Base-by-base conservation (phyloP, 2,329 filamentous ascomycete species). In the Aspergillus fischeri region DNA sequence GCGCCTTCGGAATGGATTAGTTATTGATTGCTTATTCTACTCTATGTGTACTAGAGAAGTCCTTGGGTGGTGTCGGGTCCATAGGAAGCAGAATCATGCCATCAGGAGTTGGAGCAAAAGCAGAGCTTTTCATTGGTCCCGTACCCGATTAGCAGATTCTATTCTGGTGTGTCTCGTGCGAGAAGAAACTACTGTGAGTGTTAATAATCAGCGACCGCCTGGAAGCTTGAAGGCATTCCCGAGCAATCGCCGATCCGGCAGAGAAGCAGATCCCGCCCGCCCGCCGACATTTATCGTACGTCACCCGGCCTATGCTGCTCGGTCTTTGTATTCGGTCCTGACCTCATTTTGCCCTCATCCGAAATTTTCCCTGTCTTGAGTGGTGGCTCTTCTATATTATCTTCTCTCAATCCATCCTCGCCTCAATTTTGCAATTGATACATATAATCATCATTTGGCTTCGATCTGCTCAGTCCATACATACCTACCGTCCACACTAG, bases 191-290 rank as follows among this genome's bases (percentile, higher is more conserved):
- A 11, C 10, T 28, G n/a, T 7, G 14, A 20, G 7, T 20, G 41
- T 35, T 35, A 28, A 25, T 42, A 38, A 45, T 44, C 41, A 44
- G 44, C 48, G 45, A 21, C 48, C 52, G 50, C 56, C 27, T 8
- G 4, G 29, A 32, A 32, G 29, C 29, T 11, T 14, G 11, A 24
- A 42, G 8, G 17, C 5, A 27, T 42, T 20, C 42, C 61, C 59
- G 60, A 52, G 52, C 49, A 44, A 55, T 47, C 29, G 35, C 55
- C 58, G 50, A 17, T 32, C 49, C 54, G 52, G 44, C 62, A 47
- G 11, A 52, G 47, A 44, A 65, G 63, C 65, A 67, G 60, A 68
- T 64, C 63, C 67, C 67, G 67, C 49, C 20, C 17, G n/a, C 44
- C 20, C 20, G 5, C 11, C 10, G 8, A 29, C 51, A 49, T 52